Conservation (phyloP, 441 rosid genomes). For the Mallotus repandus region DNA sequence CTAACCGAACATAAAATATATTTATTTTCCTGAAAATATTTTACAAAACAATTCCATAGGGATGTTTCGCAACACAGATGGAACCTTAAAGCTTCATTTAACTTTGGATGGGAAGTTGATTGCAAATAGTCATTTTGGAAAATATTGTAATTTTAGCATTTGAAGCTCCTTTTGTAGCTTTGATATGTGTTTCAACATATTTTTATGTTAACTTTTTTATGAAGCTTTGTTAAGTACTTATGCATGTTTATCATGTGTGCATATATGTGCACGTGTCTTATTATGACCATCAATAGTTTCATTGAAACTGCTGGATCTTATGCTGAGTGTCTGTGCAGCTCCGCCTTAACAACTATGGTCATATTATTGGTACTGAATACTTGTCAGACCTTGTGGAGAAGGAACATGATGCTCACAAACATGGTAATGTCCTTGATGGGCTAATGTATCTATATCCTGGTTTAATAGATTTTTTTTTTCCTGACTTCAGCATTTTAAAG, state of each 20-base stretch:
- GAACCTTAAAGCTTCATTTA: not conserved
- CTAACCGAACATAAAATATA: no score
- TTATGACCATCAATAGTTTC: not conserved
- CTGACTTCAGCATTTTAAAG: not conserved
- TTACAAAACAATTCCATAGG: not conserved
- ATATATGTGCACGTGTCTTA: not conserved
- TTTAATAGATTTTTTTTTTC: not conserved
- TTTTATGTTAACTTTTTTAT: not conserved
- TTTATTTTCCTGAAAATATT: not conserved
- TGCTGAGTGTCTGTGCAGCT: constrained; percentile 63
- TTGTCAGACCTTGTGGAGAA: constrained; percentile 92
- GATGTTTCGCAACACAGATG: not conserved
- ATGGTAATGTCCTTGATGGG: constrained; percentile 46
- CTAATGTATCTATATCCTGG: constrained; percentile 1
- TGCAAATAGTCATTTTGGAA: not conserved
- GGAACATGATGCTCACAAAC: constrained; percentile 66
- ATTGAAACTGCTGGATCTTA: not conserved
- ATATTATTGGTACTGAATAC: constrained; percentile 88
- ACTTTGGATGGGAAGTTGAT: not conserved
- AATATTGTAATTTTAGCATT: not conserved
- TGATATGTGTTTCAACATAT: not conserved
- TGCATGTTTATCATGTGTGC: not conserved
- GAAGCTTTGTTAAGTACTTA: no score
- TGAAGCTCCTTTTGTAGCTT: not conserved
- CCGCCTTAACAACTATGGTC: constrained; percentile 78